Base-by-base conservation (phyloP, 2,329 filamentous ascomycete genomes). In the Helotiales sp. region DNA sequence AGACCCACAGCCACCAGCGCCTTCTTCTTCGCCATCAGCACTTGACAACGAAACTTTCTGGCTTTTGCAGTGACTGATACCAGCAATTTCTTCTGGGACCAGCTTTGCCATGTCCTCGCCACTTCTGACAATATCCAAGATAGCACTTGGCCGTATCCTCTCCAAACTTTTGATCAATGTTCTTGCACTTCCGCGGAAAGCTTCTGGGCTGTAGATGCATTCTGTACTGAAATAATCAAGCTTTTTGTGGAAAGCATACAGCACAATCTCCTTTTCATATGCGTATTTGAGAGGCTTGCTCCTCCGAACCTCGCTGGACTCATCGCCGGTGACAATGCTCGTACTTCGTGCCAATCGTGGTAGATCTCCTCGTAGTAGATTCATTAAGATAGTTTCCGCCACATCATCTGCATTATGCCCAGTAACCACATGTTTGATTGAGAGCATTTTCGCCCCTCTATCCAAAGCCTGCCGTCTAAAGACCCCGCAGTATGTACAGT, bases 211-310 rank as follows among this genome's bases (percentile, higher is more conserved):
- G 78, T 99, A 99, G 60, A 99, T 92, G 78, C 95, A 99, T 75
- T 99, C 95, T 0, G 95, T 99, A 69, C 88, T 96, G 75, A 99
- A 99, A 75, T 99, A 99, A 72, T 98, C 93, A 63, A 99, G 80
- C 73, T 93, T 93, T 75, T 95, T 96, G 78, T 99, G 92, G 71
- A 98, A 91, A 5, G 95, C 95, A 71, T 99, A 99, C 5, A 99
- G 81, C 17, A 99, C 95, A 65, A 99, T 99, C 72, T 99, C 95
- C 76, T 99, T 99, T 72, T 99, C 95, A 71, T 98, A 99, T 1
- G 93, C 93, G 72, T 98, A 99, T 74, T 99, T 98, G 46, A 99
- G 81, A 13, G 95, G 95, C 75, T 99, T 99, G 75, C 91, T 96
- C 63, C 95, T 84, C 77, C 96, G 96, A 64, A 97, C 93, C 60